Evolutionary conservation across 2,329 filamentous ascomycete species (phyloP).

Genomic region (Scedosporium apiospermum): DNA sequence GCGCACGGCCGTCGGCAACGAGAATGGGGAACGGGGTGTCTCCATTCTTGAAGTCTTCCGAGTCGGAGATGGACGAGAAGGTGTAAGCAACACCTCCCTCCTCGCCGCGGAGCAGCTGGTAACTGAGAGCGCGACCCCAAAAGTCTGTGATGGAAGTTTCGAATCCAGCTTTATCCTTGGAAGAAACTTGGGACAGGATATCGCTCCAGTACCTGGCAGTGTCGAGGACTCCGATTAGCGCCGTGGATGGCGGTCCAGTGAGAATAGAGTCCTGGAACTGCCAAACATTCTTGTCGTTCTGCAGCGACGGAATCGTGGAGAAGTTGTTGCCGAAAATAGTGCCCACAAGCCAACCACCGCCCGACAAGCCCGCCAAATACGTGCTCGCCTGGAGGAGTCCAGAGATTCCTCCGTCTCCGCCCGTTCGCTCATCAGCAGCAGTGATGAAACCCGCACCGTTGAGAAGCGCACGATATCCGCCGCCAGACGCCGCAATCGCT

Average conservation of each 20-base stretch:
- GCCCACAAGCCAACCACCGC: conserved; percentile 78
- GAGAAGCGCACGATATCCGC: conserved; percentile 79
- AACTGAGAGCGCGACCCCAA: conserved; percentile 79
- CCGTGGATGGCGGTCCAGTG: conserved; percentile 15
- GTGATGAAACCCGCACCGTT: conserved; percentile 72
- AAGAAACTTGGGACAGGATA: conserved; percentile 23
- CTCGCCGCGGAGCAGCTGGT: conserved; percentile 70
- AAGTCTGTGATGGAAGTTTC: conserved; percentile 72
- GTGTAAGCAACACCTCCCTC: conserved; percentile 70
- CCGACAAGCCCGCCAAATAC: conserved; percentile 72
- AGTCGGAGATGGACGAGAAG: conserved; percentile 58
- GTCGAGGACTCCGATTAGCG: conserved; percentile 25
- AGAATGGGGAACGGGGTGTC: conserved; percentile 39
- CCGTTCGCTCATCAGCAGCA: conserved; percentile 68
- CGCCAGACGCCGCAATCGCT: conserved; percentile 70
- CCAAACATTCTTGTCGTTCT: conserved; percentile 26
- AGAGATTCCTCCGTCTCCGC: conserved; percentile 59
- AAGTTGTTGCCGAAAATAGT: conserved; percentile 80
- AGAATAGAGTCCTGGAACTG: conserved; percentile 31
- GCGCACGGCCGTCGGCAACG: conserved; percentile 37
- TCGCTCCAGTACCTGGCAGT: conserved; percentile 24
- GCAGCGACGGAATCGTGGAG: conserved; percentile 47
- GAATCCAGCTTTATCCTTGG: conserved; percentile 31
- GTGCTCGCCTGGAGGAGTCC: conserved; percentile 74
- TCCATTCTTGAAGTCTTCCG: conserved; percentile 31